Evolutionary conservation across 768 basidiomycete species (phyloP).

Genomic region (Tricholoma bakamatsutake): DNA sequence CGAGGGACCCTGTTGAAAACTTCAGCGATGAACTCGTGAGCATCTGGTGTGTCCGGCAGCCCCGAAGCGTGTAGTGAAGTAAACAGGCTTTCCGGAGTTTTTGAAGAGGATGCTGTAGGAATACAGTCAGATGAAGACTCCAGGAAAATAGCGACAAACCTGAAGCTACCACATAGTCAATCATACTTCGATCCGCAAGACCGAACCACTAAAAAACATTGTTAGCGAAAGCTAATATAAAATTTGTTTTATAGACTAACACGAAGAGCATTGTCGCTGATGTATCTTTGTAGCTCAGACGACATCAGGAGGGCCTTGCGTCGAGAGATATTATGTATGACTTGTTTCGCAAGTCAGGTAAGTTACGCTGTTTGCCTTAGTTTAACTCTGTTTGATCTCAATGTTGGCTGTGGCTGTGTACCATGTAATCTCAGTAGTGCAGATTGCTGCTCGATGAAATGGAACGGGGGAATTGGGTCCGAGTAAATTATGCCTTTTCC

Average conservation of each 20-base stretch:
- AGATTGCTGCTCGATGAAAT: too few species aligned
- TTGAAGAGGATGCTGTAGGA: conserved; percentile 67
- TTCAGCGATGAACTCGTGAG: conserved; percentile 74
- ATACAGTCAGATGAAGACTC: conserved; percentile 2
- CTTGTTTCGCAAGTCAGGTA: neutral
- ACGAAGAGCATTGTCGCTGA: conserved; percentile 71
- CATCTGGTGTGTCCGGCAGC: conserved; percentile 73
- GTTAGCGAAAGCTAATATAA: neutral
- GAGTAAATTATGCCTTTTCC: too few species aligned
- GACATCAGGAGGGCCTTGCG: conserved; percentile 38
- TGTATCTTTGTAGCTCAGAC: conserved; percentile 60
- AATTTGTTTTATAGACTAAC: conserved; percentile 32
- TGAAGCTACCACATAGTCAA: conserved; percentile 84
- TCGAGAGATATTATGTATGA: neutral
- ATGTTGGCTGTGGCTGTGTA: neutral
- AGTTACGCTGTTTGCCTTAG: neutral
- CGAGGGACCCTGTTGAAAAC: conserved; percentile 75
- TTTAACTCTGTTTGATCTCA: neutral
- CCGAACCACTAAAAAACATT: conserved; percentile 59
- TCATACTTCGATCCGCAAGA: conserved; percentile 75
- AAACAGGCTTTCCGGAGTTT: conserved; percentile 76
- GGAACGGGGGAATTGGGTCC: too few species aligned
- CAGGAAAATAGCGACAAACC: conserved; percentile 37
- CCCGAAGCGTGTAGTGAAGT: conserved; percentile 69
- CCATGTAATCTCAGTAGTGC: too few species aligned